A percentile compares a stretch with the other conserved stretches of the same genome.
These are phyloP conservation scores for Puccinia novopanici DNA, from an alignment of 1,284 basidiomycete species.

Conservation along the genomic window DNA sequence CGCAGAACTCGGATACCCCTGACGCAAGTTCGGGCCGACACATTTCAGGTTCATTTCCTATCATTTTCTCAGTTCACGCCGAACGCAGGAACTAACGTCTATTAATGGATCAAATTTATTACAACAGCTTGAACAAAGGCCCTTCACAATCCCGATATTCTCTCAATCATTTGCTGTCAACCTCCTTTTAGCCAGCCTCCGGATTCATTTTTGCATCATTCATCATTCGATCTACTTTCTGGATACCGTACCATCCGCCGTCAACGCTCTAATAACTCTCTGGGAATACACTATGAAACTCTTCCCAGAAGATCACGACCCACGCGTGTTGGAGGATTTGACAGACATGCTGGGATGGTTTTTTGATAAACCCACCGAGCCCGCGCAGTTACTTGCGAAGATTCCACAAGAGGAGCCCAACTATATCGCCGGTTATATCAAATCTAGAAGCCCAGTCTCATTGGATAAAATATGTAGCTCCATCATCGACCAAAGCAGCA, in stretches of 20 bases:
- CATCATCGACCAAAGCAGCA: conserved; percentile 26
- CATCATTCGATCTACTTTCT: conserved; percentile 43
- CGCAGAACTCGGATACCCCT: conserved; percentile 45
- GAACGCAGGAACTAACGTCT: conserved; percentile 1
- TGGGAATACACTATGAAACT: conserved; percentile 43
- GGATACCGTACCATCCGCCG: conserved; percentile 39
- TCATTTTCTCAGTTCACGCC: background rate
- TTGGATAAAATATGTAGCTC: conserved; percentile 46
- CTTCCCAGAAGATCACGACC: conserved; percentile 35
- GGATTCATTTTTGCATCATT: conserved; percentile 35
- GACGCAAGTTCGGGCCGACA: conserved; percentile 11
- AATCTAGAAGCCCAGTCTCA: conserved; percentile 26
- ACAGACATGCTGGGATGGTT: conserved; percentile 35
- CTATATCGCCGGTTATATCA: conserved; percentile 25
- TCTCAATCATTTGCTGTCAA: conserved; percentile 35
- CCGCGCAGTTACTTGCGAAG: background rate
- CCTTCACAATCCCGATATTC: conserved; percentile 46
- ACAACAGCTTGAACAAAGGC: conserved; percentile 42
- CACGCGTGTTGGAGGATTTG: conserved; percentile 26
- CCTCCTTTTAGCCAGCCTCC: conserved; percentile 35
- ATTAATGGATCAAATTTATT: background rate
- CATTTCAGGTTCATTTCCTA: conserved; percentile 12
- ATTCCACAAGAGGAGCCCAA: background rate
- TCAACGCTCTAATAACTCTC: conserved; percentile 36
- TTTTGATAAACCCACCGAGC: conserved; percentile 14